Percentiles rank a stretch among this genome's conserved stretches.
Conservation (phyloP, 257 asterid genomes). For the Orobanche coerulescens region DNA sequence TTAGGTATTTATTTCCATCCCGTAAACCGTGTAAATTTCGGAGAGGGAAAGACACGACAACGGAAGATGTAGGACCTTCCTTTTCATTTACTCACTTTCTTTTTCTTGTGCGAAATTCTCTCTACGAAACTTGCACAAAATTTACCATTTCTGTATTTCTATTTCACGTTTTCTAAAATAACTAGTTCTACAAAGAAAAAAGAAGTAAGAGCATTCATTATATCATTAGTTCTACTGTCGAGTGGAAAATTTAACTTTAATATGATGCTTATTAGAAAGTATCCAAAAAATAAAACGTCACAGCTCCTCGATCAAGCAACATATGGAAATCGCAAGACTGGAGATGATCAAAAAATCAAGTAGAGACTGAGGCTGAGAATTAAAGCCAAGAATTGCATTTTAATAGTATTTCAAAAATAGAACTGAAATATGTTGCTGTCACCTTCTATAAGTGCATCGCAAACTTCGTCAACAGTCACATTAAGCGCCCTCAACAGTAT, state of each 20-base stretch:
- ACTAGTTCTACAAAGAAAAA: not conserved
- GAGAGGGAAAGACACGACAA: too few relatives aligned
- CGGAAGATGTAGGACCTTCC: too few relatives aligned
- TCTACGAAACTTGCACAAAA: too few relatives aligned
- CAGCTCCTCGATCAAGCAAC: not conserved
- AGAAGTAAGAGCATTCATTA: not conserved
- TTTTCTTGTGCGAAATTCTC: too few relatives aligned
- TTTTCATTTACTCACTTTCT: too few relatives aligned
- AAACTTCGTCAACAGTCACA: conserved; percentile 65
- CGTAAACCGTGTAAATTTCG: too few relatives aligned
- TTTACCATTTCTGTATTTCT: too few relatives aligned
- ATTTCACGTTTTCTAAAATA: conserved; percentile 1
- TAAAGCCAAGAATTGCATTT: not conserved
- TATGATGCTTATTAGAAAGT: too few relatives aligned
- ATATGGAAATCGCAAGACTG: not conserved
- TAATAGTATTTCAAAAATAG: not conserved
- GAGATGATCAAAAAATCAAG: too few relatives aligned
- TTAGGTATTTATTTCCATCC: not conserved
- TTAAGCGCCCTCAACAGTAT: conserved; percentile 66
- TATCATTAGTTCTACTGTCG: not conserved
- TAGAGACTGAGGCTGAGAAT: not conserved
- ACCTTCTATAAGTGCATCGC: conserved; percentile 82
- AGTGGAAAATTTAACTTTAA: too few relatives aligned
- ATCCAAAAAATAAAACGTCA: too few relatives aligned
- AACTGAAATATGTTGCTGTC: not conserved